phyloP scores from a whole-genome alignment of 164 flowering plant genomes.

The Aristolochia contorta region DNA sequence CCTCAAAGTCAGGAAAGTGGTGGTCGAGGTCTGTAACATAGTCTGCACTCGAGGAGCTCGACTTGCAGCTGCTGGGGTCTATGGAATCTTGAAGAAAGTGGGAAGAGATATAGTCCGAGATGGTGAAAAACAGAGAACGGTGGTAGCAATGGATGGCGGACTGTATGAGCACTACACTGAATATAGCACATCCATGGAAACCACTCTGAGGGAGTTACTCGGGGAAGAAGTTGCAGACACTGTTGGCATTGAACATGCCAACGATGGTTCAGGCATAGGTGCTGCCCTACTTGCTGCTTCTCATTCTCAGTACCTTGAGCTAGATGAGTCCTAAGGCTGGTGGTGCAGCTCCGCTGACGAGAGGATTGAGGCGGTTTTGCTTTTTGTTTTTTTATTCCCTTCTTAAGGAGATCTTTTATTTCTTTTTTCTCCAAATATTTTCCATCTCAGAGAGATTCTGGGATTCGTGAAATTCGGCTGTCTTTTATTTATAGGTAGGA shows the following conservation, averaged over 20 bases:
- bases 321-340: slow-evolving; percentile 32
- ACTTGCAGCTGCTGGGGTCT: slow-evolving; percentile 86
- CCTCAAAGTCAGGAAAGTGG: slow-evolving; percentile 56
- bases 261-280: slow-evolving; percentile 92
- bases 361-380: too few relatives aligned
- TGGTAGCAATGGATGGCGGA: slow-evolving; percentile 84
- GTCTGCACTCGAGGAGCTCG: slow-evolving; percentile 84
- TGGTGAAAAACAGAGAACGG: slow-evolving; percentile 53
- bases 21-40: slow-evolving; percentile 72
- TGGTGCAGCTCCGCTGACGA: background rate
- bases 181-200: slow-evolving; percentile 51
- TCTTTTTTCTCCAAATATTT: too few relatives aligned
- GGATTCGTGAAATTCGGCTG: background rate
- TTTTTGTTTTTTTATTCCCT: too few relatives aligned
- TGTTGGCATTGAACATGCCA: slow-evolving; percentile 45
- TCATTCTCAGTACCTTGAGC: slow-evolving; percentile 64
- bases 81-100: slow-evolving; percentile 76
- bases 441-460: background rate
- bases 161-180: slow-evolving; percentile 73
- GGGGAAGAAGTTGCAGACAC: slow-evolving; percentile 44
- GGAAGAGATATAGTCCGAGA: slow-evolving; percentile 57
- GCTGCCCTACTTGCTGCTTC: slow-evolving; percentile 95
- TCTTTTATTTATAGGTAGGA: too few relatives aligned
- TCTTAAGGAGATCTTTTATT: too few relatives aligned
- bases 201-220: slow-evolving; percentile 59